Conservation (phyloP, 1,284 basidiomycete species). For the Kalmanozyma brasiliensis region DNA sequence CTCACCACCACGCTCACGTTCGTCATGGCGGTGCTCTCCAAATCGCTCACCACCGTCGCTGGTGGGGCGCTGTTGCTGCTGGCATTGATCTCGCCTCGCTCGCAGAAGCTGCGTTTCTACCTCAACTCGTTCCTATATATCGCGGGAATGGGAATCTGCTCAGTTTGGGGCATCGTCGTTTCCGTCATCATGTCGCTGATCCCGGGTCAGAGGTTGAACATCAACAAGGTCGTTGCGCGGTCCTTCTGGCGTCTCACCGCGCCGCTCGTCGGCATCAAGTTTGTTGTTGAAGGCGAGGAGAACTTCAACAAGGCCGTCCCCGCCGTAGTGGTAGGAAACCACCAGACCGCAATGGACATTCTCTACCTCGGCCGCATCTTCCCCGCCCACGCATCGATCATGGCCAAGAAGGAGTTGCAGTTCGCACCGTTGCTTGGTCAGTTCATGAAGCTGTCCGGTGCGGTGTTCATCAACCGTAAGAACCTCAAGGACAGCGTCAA, state of each 20-base stretch:
- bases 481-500: slow-evolving; percentile 80
- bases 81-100: slow-evolving; percentile 57
- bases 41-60: slow-evolving; percentile 47
- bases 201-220: slow-evolving; percentile 80
- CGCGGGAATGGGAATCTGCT: slow-evolving; percentile 78
- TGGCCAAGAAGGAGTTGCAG: slow-evolving; percentile 91
- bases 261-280: slow-evolving; percentile 76
- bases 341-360: slow-evolving; percentile 74
- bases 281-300: slow-evolving; percentile 87
- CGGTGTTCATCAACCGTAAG: slow-evolving; percentile 90
- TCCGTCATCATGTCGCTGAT: slow-evolving; percentile 77
- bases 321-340: slow-evolving; percentile 86
- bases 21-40: slow-evolving; percentile 56
- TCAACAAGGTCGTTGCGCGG: slow-evolving; percentile 85
- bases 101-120: slow-evolving; percentile 54
- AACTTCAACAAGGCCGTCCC: slow-evolving; percentile 75
- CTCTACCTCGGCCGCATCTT: slow-evolving; percentile 84
- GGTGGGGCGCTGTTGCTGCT: slow-evolving; percentile 53
- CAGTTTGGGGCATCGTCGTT: slow-evolving; percentile 79
- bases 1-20: neutral
- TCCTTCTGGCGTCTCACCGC: slow-evolving; percentile 82
- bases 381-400: slow-evolving; percentile 84
- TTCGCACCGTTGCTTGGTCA: slow-evolving; percentile 88
- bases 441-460: slow-evolving; percentile 87
- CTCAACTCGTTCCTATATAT: slow-evolving; percentile 74